Percentiles rank a stretch among this genome's conserved stretches.
Evolutionary conservation across 805 yeast genomes (phyloP).

Genomic region (Yarrowia porcina): DNA sequence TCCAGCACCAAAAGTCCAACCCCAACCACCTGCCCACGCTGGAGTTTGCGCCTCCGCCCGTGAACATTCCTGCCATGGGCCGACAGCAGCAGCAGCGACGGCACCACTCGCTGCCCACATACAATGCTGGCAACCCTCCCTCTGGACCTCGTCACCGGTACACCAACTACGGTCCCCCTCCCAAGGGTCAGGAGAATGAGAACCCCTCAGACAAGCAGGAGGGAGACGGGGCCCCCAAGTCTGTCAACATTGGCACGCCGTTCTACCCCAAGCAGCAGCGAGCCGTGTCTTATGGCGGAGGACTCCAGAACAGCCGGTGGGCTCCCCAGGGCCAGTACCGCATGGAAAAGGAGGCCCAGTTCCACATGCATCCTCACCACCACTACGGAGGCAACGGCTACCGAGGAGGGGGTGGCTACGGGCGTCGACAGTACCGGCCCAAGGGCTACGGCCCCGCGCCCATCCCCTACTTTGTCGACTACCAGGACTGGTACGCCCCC

Average conservation of each 20-base stretch:
- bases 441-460: neutral
- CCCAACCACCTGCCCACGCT: conserved; percentile 40
- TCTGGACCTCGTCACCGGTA: neutral
- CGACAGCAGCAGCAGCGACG: conserved; percentile 12
- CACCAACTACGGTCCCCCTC: neutral
- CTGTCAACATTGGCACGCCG: conserved; percentile 14
- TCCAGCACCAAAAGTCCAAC: conserved; percentile 26
- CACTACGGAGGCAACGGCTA: neutral
- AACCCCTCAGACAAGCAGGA: neutral
- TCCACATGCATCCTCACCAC: neutral
- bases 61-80: conserved; percentile 44
- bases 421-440: conserved; percentile 1
- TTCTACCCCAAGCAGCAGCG: conserved; percentile 17
- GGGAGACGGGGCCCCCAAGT: neutral
- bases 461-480: conserved; percentile 1
- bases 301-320: conserved; percentile 22
- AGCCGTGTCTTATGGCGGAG: neutral
- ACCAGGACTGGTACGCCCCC: conserved; percentile 21
- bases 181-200: neutral
- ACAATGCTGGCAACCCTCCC: neutral
- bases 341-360: conserved; percentile 1
- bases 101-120: conserved; percentile 8
- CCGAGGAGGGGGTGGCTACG: conserved; percentile 2
- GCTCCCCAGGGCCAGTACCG: conserved; percentile 19
- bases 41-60: conserved; percentile 78